Percentiles rank a stretch among this genome's conserved stretches.
phyloP scores from a whole-genome alignment of 345 rosid species.

The Acer campestre region DNA sequence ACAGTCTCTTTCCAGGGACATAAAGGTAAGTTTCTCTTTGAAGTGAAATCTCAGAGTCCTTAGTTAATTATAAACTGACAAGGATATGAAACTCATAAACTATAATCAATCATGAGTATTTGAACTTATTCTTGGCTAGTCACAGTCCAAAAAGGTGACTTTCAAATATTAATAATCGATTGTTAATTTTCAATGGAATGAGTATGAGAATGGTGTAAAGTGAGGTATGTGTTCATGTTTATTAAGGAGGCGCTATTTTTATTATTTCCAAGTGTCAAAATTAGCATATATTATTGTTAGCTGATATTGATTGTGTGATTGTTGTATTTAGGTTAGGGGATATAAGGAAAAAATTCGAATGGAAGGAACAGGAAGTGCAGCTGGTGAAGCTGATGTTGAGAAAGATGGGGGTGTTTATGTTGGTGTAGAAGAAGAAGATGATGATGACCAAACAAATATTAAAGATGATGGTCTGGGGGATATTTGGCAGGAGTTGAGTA shows the following conservation, averaged over 20 bases:
- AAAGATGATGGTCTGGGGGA: constrained; percentile 75
- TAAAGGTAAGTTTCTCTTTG: constrained; percentile 36
- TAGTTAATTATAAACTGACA: constrained; percentile 11
- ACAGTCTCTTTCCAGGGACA: constrained; percentile 23
- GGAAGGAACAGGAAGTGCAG: constrained; percentile 24
- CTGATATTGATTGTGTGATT: constrained; percentile 17
- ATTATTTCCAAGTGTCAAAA: background rate
- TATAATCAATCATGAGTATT: background rate
- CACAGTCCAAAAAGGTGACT: background rate
- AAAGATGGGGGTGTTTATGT: constrained; percentile 67
- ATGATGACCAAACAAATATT: constrained; percentile 32
- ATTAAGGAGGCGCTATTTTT: background rate
- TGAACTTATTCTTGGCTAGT: background rate
- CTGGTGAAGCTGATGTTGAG: constrained; percentile 28
- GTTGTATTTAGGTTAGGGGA: constrained; percentile 29
- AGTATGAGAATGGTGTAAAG: background rate
- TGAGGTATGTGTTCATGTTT: background rate
- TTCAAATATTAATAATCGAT: background rate
- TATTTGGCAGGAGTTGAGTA: constrained; percentile 87
- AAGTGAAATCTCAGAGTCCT: constrained; percentile 13
- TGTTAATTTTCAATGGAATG: background rate
- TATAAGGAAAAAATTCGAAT: constrained; percentile 19
- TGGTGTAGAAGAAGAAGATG: constrained; percentile 56
- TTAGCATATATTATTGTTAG: background rate
- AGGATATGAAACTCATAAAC: background rate